phyloP scores from a whole-genome alignment of 1,284 basidiomycete genomes.

The Trichosporon ovoides region DNA sequence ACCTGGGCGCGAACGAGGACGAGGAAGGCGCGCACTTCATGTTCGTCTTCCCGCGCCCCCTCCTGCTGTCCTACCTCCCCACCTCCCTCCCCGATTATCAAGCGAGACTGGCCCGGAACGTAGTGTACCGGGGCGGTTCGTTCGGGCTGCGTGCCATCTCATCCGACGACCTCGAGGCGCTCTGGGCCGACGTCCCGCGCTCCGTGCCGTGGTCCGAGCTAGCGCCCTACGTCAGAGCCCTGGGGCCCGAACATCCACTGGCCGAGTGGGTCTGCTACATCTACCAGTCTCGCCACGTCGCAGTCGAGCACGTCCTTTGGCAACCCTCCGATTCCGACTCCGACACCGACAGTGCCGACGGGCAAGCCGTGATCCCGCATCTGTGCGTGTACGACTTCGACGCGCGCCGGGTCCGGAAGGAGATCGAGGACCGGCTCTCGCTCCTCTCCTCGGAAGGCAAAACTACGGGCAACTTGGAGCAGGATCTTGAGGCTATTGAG shows the following conservation, averaged over 20 bases:
- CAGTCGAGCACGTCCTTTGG: constrained; percentile 7
- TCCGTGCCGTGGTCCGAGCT: constrained; percentile 32
- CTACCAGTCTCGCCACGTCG: constrained; percentile 43
- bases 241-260: constrained; percentile 28
- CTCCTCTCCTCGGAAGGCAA: not conserved
- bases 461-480: not conserved
- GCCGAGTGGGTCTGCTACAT: constrained; percentile 47
- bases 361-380: constrained; percentile 16
- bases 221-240: constrained; percentile 38
- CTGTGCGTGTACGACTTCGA: constrained; percentile 45
- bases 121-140: too few species aligned
- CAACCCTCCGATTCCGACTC: not conserved
- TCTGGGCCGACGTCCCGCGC: not conserved
- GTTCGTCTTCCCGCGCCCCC: constrained; percentile 33
- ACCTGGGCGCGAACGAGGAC: constrained; percentile 22
- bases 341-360: not conserved
- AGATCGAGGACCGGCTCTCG: constrained; percentile 22
- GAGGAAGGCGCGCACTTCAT: constrained; percentile 22
- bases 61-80: constrained; percentile 36
- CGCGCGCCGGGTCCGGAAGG: constrained; percentile 32
- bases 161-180: not conserved
- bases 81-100: constrained; percentile 17
- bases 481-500: constrained; percentile 16
- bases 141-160: not conserved
- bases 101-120: not conserved